Conservation (phyloP, 2,329 filamentous ascomycete genomes). For the Aspergillus ochraceoroseus region DNA sequence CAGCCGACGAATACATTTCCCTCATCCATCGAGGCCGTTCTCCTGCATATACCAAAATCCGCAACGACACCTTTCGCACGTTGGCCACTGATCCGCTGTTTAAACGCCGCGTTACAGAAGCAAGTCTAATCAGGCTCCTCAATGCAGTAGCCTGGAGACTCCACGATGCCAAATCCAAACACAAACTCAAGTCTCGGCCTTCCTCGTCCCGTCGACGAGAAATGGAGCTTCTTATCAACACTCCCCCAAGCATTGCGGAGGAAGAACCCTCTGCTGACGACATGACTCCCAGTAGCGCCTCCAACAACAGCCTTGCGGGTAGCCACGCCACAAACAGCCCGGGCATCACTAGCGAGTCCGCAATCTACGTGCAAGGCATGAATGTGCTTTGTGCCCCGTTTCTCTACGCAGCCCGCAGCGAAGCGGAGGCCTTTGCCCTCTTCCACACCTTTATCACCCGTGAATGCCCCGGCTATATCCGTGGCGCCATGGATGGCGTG, state of each 20-base stretch:
- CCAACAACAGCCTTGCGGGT: constrained; percentile 14
- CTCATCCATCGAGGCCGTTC: constrained; percentile 91
- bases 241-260: constrained; percentile 37
- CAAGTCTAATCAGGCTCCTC: constrained; percentile 84
- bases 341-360: constrained; percentile 56
- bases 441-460: constrained; percentile 82
- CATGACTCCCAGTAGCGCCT: constrained; percentile 17
- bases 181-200: constrained; percentile 40
- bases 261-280: constrained; percentile 41
- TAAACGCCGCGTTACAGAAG: constrained; percentile 89
- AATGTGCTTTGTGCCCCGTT: constrained; percentile 96
- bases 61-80: constrained; percentile 96
- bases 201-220: constrained; percentile 48
- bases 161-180: constrained; percentile 68
- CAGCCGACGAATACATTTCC: constrained; percentile 81
- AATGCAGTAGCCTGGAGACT: constrained; percentile 95
- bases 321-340: constrained; percentile 8
- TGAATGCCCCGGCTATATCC: constrained; percentile 89
- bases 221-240: constrained; percentile 39
- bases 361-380: constrained; percentile 97
- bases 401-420: constrained; percentile 86
- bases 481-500: constrained; percentile 94
- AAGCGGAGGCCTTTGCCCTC: constrained; percentile 88
- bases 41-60: constrained; percentile 92
- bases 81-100: constrained; percentile 96